Evolutionary conservation across 176 grass and related monocot species (phyloP), one percentile per base, ranked within the genome.

Genomic region (Elymus sibiricus): DNA sequence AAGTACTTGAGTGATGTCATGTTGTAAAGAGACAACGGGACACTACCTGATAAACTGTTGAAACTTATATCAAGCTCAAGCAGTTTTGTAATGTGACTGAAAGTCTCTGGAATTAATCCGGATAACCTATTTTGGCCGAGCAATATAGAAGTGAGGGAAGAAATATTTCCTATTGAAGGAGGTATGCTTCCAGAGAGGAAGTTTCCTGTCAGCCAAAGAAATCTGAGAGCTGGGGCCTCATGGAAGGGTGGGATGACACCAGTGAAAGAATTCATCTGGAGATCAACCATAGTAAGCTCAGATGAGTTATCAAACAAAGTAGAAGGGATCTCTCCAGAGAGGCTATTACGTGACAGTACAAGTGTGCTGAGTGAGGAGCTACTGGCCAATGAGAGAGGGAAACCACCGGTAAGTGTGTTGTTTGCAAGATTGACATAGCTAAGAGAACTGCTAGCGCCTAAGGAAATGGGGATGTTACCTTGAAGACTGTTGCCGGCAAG

Each of bases 361-460:
- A 87, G 22, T 9, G 17, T 65, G 43, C 5, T 58, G 31, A 87
- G 86, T 25, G 78, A 32, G 43, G 61, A 32, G 16, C 19, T 5
- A 75, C 7, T 76, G n/a, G 44, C 44, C 7, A 87, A 68, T 1
- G 42, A 82, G 5, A 24, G 11, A 24, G 79, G 86, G 44, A 87
- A 76, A n/a, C 2, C 4, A 42, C 59, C 85, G 3, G 9, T 42
- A 14, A 82, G 59, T 55, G 44, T 82, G 21, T 87, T 87, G 19
- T 87, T 87, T 76, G 78, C 56, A 74, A 87, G 59, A 81, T 73
- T 49, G 66, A 86, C 53, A 81, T 66, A 32, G 24, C 24, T 74
- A 14, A 87, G 70, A 42, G 60, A 58, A 21, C 11, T 19, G 25
- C 11, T 58, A 29, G 79, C 17, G 32, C 79, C 42, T 11, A 87